Evolutionary conservation across 1,284 basidiomycete genomes (phyloP).

Genomic region (Fomitopsis palustris): DNA sequence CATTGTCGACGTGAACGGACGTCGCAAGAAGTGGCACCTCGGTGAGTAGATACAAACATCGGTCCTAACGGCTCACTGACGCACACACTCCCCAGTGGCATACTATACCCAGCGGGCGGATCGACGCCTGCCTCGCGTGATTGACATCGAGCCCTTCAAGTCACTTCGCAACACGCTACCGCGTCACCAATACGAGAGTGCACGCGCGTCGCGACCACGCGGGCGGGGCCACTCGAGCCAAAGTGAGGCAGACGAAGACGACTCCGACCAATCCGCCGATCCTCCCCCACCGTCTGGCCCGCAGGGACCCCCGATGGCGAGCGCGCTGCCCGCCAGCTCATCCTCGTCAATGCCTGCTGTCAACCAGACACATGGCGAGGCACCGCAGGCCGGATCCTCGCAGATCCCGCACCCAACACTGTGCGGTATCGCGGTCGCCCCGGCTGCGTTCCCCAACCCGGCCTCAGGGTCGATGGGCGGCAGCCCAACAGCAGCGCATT

Average conservation of each 20-base stretch:
- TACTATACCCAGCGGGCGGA: constrained; percentile 70
- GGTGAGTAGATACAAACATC: constrained; percentile 42
- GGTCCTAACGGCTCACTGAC: neutral
- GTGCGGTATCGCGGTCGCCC: neutral
- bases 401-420: no score
- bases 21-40: constrained; percentile 74
- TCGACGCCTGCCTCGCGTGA: constrained; percentile 60
- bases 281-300: neutral
- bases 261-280: neutral
- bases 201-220: constrained; percentile 28
- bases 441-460: neutral
- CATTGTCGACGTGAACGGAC: constrained; percentile 56
- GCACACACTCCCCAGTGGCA: constrained; percentile 46
- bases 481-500: neutral
- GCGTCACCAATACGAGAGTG: constrained; percentile 36
- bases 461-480: neutral
- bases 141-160: constrained; percentile 52
- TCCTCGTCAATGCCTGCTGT: neutral
- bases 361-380: constrained; percentile 1
- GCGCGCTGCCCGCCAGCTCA: neutral
- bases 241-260: constrained; percentile 5
- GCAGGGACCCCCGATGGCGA: neutral
- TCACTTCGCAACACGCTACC: constrained; percentile 46
- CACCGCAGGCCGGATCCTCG: no score
- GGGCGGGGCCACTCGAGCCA: constrained; percentile 14